These are phyloP conservation scores for Sarocladium strictum DNA, from an alignment of 2,329 filamentous ascomycete species.

Conservation along the genomic window DNA sequence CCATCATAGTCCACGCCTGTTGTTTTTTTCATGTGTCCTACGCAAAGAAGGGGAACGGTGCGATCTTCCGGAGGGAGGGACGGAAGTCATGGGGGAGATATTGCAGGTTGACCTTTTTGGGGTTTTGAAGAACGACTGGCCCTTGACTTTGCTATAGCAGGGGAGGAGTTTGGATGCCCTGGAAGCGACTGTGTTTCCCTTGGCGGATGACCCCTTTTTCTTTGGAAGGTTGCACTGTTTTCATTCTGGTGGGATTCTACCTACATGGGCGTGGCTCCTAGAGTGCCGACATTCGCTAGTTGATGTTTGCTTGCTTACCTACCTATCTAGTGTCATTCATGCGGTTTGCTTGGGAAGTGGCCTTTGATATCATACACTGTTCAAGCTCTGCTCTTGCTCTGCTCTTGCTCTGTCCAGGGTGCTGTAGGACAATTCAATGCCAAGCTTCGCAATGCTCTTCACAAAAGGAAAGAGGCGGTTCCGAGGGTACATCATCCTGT, in stretches of 20 bases:
- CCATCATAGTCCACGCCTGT: slow-evolving; percentile 51
- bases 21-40: slow-evolving; percentile 11
- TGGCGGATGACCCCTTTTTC: neutral
- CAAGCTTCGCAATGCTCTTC: too few relatives aligned
- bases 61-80: neutral
- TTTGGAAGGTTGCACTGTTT: neutral
- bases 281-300: slow-evolving; percentile 37
- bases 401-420: too few relatives aligned
- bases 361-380: neutral
- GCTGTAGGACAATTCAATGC: too few relatives aligned
- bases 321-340: neutral
- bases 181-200: neutral
- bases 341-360: neutral
- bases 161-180: slow-evolving; percentile 11
- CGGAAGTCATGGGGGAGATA: neutral
- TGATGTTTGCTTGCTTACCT: neutral
- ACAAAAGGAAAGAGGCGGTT: too few relatives aligned
- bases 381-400: neutral
- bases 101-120: neutral
- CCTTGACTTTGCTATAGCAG: slow-evolving; percentile 4
- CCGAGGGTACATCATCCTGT: too few relatives aligned
- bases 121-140: neutral
- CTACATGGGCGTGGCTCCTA: slow-evolving; percentile 46
- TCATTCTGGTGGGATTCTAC: slow-evolving; percentile 8
- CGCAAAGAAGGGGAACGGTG: neutral